Percentiles rank a stretch among this genome's conserved stretches.
These are phyloP conservation scores for Neofusicoccum umdonicola DNA, from an alignment of 2,329 filamentous ascomycete species.

Conservation along the genomic window DNA sequence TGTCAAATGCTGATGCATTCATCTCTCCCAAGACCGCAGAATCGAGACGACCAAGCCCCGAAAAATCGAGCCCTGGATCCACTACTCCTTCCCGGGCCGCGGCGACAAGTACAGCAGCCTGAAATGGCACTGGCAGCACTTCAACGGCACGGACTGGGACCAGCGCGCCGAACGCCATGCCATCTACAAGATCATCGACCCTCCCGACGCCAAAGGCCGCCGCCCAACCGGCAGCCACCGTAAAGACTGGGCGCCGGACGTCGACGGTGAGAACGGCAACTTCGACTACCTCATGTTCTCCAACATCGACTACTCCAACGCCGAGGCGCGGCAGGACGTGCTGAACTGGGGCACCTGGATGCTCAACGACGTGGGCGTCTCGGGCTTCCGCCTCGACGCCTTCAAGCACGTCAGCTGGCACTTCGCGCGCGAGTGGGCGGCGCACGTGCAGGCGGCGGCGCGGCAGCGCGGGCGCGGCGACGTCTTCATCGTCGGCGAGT, in stretches of 20 bases:
- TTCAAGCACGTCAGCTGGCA: slow-evolving; percentile 68
- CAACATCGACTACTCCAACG: slow-evolving; percentile 59
- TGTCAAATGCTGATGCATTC: no score
- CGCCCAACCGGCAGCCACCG: slow-evolving; percentile 42
- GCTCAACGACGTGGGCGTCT: slow-evolving; percentile 56
- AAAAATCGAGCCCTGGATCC: slow-evolving; percentile 67
- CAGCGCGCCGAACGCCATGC: slow-evolving; percentile 55
- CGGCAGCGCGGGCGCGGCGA: slow-evolving; percentile 41
- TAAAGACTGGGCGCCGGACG: slow-evolving; percentile 64
- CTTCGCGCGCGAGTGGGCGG: slow-evolving; percentile 65
- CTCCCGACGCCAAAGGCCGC: background rate
- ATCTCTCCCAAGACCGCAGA: slow-evolving; percentile 49
- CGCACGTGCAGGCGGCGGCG: slow-evolving; percentile 49
- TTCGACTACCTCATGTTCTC: slow-evolving; percentile 70
- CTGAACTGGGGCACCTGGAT: slow-evolving; percentile 69
- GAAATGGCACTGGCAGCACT: slow-evolving; percentile 67
- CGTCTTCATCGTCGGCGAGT: slow-evolving; percentile 70
- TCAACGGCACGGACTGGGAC: slow-evolving; percentile 67
- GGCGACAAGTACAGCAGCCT: slow-evolving; percentile 58
- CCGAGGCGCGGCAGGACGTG: slow-evolving; percentile 64
- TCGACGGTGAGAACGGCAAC: slow-evolving; percentile 66
- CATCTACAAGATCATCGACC: slow-evolving; percentile 62
- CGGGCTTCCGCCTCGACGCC: slow-evolving; percentile 69
- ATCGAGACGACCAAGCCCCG: slow-evolving; percentile 54
- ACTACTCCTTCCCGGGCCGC: slow-evolving; percentile 64